Percentiles rank a stretch among this genome's conserved stretches.
These are phyloP conservation scores for Cryptomeria japonica DNA, from an alignment of 75 land plant genomes.

Conservation along the genomic window DNA sequence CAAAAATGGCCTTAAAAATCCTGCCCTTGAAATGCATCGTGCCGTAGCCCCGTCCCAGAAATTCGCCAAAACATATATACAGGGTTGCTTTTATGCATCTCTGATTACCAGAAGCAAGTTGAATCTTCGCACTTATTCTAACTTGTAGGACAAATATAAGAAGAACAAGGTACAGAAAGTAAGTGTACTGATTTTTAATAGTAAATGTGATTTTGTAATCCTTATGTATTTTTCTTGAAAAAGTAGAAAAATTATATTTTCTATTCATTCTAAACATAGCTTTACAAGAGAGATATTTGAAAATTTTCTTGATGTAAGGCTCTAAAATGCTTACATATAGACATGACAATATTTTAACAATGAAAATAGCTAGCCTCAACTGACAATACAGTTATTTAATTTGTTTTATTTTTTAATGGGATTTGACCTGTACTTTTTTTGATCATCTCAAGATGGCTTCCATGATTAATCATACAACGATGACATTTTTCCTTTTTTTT, in stretches of 20 bases:
- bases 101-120: no score
- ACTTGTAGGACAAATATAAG: not conserved
- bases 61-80: no score
- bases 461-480: no score
- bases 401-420: no score
- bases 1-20: no score
- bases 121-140: not conserved
- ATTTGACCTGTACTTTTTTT: no score
- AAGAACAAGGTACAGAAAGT: not conserved
- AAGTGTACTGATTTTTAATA: not conserved
- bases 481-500: no score
- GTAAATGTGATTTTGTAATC: not conserved
- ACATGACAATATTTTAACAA: not conserved
- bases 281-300: not conserved
- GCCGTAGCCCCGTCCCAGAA: no score
- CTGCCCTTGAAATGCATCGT: no score
- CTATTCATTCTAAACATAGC: not conserved
- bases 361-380: not conserved
- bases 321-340: not conserved
- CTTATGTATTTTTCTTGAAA: not conserved
- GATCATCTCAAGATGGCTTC: no score
- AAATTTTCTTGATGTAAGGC: not conserved
- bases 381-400: not conserved
- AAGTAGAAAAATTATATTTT: no score
- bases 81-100: not conserved